Conservation (phyloP, 116 monocot genomes). For the Iris pallida region DNA sequence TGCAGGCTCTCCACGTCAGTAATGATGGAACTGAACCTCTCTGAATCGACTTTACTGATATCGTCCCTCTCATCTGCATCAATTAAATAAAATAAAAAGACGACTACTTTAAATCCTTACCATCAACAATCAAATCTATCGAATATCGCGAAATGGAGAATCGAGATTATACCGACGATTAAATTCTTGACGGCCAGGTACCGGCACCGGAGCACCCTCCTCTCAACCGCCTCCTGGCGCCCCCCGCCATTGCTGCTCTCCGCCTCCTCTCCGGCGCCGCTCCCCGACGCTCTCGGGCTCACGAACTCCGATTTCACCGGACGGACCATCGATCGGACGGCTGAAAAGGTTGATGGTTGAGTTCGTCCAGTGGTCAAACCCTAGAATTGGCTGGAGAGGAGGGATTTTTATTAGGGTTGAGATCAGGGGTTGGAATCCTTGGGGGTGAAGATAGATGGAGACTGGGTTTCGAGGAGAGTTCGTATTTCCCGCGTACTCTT, state of each 20-base stretch:
- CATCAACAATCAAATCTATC: too few relatives aligned
- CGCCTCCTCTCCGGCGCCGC: slow-evolving; percentile 7
- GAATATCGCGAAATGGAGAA: too few relatives aligned
- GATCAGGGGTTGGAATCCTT: too few relatives aligned
- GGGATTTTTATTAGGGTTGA: background rate
- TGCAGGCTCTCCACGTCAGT: slow-evolving; percentile 40
- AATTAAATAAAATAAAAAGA: background rate
- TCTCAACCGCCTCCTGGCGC: slow-evolving; percentile 16
- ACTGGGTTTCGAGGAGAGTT: background rate
- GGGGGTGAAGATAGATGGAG: too few relatives aligned
- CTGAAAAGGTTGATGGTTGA: too few relatives aligned
- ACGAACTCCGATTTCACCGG: background rate
- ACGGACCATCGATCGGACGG: background rate
- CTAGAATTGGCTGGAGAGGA: background rate
- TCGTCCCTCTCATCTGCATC: slow-evolving; percentile 43
- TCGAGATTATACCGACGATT: slow-evolving; percentile 22
- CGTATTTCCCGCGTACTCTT: slow-evolving; percentile 2
- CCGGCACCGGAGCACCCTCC: slow-evolving; percentile 20
- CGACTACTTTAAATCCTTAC: too few relatives aligned
- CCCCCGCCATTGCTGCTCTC: background rate
- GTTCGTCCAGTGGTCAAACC: background rate
- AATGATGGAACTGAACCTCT: slow-evolving; percentile 37
- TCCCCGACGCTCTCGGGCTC: background rate
- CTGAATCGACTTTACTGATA: slow-evolving; percentile 26
- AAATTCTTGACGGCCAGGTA: slow-evolving; percentile 36